Evolutionary conservation across 192 early-diverging fungal genomes (phyloP).

Genomic region (Coemansia sp.): DNA sequence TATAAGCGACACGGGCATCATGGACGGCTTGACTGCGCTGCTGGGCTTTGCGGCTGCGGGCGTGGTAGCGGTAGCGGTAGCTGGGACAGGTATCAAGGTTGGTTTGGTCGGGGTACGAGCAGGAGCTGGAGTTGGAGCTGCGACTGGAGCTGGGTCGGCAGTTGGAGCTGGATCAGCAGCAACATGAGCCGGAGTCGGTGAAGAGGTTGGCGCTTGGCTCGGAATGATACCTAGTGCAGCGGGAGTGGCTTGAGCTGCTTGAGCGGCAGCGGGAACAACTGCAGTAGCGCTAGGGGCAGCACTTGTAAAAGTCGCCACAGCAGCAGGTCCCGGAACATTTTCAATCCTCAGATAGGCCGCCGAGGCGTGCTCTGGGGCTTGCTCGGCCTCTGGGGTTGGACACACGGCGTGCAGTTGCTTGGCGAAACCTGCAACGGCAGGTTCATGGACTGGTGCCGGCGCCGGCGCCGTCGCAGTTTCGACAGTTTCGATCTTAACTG

Average conservation of each 20-base stretch:
- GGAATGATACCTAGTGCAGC: neutral
- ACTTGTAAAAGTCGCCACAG: neutral
- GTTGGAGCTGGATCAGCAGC: neutral
- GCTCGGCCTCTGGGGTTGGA: neutral
- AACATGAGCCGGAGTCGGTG: too few species aligned
- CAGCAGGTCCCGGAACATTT: neutral
- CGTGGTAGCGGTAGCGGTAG: neutral
- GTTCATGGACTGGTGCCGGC: neutral
- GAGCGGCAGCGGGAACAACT: neutral
- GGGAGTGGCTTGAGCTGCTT: neutral
- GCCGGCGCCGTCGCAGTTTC: neutral
- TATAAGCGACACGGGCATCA: conserved; percentile 31
- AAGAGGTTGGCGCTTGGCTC: neutral
- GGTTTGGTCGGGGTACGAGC: neutral
- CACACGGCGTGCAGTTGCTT: neutral
- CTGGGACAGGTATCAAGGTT: too few species aligned
- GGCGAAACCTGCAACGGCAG: neutral
- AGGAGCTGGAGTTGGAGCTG: neutral
- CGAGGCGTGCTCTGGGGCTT: neutral
- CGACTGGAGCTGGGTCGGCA: too few species aligned
- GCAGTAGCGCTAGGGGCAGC: neutral
- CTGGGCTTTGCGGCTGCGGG: neutral
- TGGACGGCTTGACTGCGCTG: neutral
- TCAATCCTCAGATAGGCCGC: neutral
- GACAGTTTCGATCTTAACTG: neutral